Evolutionary conservation across 192 early-diverging fungal genomes (phyloP).

Genomic region (Umbelopsis vinacea): DNA sequence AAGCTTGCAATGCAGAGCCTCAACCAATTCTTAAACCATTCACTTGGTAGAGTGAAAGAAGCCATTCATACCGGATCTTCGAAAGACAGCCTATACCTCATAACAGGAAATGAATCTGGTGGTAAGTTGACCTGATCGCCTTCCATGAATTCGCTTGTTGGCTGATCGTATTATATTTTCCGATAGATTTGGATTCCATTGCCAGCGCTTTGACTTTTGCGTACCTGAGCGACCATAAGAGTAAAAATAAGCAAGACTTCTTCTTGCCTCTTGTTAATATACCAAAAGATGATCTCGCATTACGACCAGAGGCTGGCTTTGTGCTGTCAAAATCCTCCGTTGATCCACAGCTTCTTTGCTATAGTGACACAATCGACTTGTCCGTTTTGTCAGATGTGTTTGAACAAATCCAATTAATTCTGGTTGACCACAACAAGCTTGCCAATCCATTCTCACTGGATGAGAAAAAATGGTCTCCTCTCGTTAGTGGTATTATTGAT

Average conservation of each 20-base stretch:
- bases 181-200: conserved; percentile 74
- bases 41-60: conserved; percentile 6
- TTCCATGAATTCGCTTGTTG: background rate
- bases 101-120: conserved; percentile 78
- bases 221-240: conserved; percentile 43
- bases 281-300: conserved; percentile 57
- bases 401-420: conserved; percentile 43
- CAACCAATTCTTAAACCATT: background rate
- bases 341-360: conserved; percentile 45
- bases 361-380: conserved; percentile 47
- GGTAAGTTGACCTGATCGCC: conserved; percentile 43
- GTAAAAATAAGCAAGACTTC: background rate
- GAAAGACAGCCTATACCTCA: conserved; percentile 37
- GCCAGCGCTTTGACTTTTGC: conserved; percentile 61
- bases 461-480: background rate
- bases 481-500: conserved; percentile 66
- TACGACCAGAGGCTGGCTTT: conserved; percentile 65
- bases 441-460: conserved; percentile 33
- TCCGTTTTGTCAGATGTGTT: background rate
- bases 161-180: background rate
- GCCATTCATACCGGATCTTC: background rate
- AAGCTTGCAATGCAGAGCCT: background rate
- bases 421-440: conserved; percentile 76
- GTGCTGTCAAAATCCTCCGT: conserved; percentile 47
- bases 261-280: conserved; percentile 68